Percentiles rank a stretch among this genome's conserved stretches.
phyloP scores from a whole-genome alignment of 768 basidiomycete genomes.

The Clitopilus hobsonii region DNA sequence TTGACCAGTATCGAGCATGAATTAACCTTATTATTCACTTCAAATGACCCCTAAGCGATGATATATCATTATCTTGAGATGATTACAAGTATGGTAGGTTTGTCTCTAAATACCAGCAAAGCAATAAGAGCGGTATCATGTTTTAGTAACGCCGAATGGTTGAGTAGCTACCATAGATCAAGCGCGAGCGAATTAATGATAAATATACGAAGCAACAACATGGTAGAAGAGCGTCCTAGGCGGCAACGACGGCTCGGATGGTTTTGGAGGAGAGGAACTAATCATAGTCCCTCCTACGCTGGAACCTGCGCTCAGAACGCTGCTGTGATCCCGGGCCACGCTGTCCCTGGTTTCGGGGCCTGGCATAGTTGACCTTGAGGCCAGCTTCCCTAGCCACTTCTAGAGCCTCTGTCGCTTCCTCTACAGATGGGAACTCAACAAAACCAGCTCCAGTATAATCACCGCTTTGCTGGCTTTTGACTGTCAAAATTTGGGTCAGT shows the following conservation, averaged over 20 bases:
- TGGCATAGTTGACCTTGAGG: constrained; percentile 19
- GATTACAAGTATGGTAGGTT: neutral
- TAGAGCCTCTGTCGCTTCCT: constrained; percentile 46
- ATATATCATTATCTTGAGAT: neutral
- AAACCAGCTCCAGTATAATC: constrained; percentile 35
- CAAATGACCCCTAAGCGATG: neutral
- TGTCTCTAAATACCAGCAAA: neutral
- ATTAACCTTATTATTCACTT: too few species aligned
- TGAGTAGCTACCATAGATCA: too few species aligned
- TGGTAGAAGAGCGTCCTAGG: too few species aligned
- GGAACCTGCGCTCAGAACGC: neutral
- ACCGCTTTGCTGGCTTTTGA: constrained; percentile 27
- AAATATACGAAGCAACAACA: too few species aligned
- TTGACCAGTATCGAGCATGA: too few species aligned
- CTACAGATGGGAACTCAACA: constrained; percentile 44
- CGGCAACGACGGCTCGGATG: too few species aligned
- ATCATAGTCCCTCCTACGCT: neutral
- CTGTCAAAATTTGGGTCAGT: constrained; percentile 13
- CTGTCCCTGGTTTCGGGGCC: neutral
- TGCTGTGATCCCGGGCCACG: too few species aligned
- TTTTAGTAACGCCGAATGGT: neutral
- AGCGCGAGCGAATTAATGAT: too few species aligned
- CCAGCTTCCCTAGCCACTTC: constrained; percentile 22
- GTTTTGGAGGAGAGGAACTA: too few species aligned
- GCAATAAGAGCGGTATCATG: neutral